Evolutionary conservation across 2,329 filamentous ascomycete species (phyloP), one percentile per base, ranked within the genome.

Genomic region (Pseudocercospora macadamiae): DNA sequence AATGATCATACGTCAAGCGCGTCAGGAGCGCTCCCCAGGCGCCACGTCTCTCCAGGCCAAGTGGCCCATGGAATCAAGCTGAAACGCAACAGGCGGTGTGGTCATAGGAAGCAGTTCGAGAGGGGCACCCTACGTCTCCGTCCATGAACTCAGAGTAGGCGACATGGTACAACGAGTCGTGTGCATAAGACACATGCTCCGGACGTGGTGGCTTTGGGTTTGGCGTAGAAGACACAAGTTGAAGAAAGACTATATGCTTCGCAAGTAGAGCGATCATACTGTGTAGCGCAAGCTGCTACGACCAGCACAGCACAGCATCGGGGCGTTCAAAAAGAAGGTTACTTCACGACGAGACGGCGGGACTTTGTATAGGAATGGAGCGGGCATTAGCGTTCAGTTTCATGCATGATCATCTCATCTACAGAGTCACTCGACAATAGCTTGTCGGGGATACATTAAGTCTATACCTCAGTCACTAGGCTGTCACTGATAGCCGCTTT

Each of bases 371-470:
- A 6, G n/a, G n/a, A n/a, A 18, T 48, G 19, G 19, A 25, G 19
- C 19, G 4, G 44, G 44, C 28, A 32, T 12, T 32, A 7, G 45
- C 57, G 53, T 56, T 53, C 28, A 51, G 42, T 44, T 30, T 3
- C 39, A 37, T 19, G 52, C 37, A 55, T 28, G 21, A 54, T 47
- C 14, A 47, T 47, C 7, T 57, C 4, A 54, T 44, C 23, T 51
- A 32, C 25, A 60, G 36, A 10, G 21, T 48, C 28, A 45, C 30
- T 34, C 26, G 53, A 36, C 18, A 18, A 8, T n/a, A 47, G 18
- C 12, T 32, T 32, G 12, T 12, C 28, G 28, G 12, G 6, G 28
- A 14, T 48, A 44, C 49, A 51, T 49, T 25, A 42, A 39, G 32
- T 56, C 34, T 26, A 56, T 32, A 6, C 28, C 6, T 12, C 12